These are phyloP conservation scores for Alternaria sp. DNA, from an alignment of 2,329 filamentous ascomycete species.

Conservation along the genomic window DNA sequence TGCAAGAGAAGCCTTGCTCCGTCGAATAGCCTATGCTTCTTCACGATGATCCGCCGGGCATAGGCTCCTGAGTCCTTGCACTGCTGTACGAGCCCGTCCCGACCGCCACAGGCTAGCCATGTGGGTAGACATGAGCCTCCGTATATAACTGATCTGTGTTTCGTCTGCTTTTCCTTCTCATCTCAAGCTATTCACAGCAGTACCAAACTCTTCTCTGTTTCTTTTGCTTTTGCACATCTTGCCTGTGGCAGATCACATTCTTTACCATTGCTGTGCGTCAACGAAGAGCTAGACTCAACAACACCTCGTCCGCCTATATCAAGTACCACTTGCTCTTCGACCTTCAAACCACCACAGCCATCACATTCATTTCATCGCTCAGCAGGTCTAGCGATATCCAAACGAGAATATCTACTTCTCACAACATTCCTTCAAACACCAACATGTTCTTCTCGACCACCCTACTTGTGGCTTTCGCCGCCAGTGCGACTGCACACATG, in stretches of 20 bases:
- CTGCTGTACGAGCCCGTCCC: constrained; percentile 21
- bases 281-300: constrained; percentile 32
- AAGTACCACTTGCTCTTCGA: constrained; percentile 7
- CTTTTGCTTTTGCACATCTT: constrained; percentile 29
- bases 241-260: constrained; percentile 49
- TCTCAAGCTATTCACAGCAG: constrained; percentile 31
- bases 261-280: constrained; percentile 28
- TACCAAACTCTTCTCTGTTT: constrained; percentile 28
- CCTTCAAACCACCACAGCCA: constrained; percentile 15
- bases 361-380: constrained; percentile 36
- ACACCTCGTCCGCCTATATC: constrained; percentile 3
- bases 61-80: constrained; percentile 23
- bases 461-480: constrained; percentile 61
- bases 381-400: constrained; percentile 49
- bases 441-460: constrained; percentile 61
- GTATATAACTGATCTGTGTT: constrained; percentile 31
- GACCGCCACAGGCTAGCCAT: constrained; percentile 25
- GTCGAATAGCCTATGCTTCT: constrained; percentile 36
- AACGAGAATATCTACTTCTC: constrained; percentile 22
- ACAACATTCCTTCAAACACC: constrained; percentile 28
- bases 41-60: constrained; percentile 35
- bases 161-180: constrained; percentile 28
- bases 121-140: constrained; percentile 15
- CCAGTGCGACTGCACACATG: constrained; percentile 75
- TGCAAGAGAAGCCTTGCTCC: constrained; percentile 30